Conservation (phyloP, 2,329 filamentous ascomycete genomes). For the Coniella vitis region DNA sequence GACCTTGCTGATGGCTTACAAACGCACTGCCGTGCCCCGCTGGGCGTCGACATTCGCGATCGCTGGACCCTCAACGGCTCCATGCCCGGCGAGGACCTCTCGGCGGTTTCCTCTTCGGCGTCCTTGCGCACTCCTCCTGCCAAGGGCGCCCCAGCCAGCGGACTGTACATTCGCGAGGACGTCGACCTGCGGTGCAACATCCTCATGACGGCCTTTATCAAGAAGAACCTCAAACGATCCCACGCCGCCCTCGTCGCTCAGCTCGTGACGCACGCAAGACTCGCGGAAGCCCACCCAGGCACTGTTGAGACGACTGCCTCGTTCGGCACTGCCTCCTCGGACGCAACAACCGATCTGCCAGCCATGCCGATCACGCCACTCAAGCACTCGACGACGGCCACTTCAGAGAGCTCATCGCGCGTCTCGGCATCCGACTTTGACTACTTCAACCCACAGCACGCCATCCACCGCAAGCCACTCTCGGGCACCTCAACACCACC, state of each 20-base stretch:
- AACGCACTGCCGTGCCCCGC: constrained; percentile 77
- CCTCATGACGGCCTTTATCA: constrained; percentile 69
- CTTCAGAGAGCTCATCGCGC: neutral
- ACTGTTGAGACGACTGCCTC: no score
- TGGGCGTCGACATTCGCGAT: constrained; percentile 71
- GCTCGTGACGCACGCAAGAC: constrained; percentile 43
- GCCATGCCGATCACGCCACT: constrained; percentile 25
- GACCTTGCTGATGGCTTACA: constrained; percentile 66
- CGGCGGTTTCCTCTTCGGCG: constrained; percentile 58
- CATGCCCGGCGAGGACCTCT: constrained; percentile 59
- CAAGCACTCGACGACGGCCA: neutral
- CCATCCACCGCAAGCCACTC: neutral
- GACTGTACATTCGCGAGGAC: constrained; percentile 79
- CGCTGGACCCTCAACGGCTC: constrained; percentile 72
- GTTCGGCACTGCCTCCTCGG: no score
- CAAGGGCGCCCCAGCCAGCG: constrained; percentile 52
- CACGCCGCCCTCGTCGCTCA: constrained; percentile 63
- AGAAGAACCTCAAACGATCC: constrained; percentile 72
- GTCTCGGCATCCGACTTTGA: no score
- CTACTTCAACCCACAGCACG: no score
- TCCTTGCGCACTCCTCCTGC: constrained; percentile 23
- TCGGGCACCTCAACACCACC: constrained; percentile 15
- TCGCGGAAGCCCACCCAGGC: neutral
- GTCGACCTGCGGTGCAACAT: constrained; percentile 77
- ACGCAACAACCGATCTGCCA: no score